These are phyloP conservation scores for Hyaloscypha bicolor DNA, from an alignment of 495 filamentous ascomycete genomes.

Conservation along the genomic window DNA sequence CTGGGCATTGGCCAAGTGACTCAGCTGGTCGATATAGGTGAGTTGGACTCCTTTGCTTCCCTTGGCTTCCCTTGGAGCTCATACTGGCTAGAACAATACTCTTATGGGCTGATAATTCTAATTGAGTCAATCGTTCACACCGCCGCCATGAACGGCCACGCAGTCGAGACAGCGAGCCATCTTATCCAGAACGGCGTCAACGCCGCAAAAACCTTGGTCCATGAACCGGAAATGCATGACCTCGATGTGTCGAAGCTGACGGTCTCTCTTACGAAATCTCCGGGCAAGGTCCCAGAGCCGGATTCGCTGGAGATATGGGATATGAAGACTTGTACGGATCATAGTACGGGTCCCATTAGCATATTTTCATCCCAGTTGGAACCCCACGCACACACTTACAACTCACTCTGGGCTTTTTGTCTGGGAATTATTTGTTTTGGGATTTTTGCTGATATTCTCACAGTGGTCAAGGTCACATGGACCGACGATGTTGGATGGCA, in stretches of 20 bases:
- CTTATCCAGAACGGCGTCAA: conserved; percentile 18
- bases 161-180: conserved; percentile 23
- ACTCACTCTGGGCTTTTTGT: no score
- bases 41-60: not conserved
- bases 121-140: not conserved
- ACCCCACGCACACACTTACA: no score
- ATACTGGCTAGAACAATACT: not conserved
- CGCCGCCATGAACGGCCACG: conserved; percentile 25
- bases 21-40: not conserved
- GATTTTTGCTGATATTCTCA: no score
- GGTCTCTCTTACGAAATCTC: conserved; percentile 63
- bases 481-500: conserved; percentile 69
- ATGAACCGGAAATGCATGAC: conserved; percentile 17
- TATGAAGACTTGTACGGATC: conserved; percentile 24
- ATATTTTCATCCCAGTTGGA: no score
- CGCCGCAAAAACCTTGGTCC: not conserved
- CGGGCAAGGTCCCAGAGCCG: conserved; percentile 66
- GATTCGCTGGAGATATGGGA: conserved; percentile 24
- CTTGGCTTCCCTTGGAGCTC: not conserved
- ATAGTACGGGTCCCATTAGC: not conserved
- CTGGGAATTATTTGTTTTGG: no score
- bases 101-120: not conserved
- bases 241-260: conserved; percentile 74
- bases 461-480: conserved; percentile 74
- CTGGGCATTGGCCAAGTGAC: not conserved